phyloP scores from a whole-genome alignment of 2,329 filamentous ascomycete genomes.

The Alternaria sp. region DNA sequence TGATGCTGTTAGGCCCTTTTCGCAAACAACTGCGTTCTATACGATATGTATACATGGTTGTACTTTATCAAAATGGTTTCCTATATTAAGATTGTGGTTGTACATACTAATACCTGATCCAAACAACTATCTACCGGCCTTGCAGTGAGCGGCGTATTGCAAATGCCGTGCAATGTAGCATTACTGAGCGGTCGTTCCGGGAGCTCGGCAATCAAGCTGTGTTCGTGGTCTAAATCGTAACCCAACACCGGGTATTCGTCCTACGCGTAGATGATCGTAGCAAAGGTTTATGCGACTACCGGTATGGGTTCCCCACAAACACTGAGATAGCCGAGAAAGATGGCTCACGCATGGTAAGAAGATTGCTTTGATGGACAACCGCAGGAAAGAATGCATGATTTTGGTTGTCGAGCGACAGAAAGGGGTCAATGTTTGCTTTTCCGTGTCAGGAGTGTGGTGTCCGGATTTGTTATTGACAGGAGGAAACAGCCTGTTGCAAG shows the following conservation, averaged over 20 bases:
- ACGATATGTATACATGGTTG: not conserved
- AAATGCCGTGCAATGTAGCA: not conserved
- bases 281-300: not conserved
- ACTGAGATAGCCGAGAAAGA: conserved; percentile 7
- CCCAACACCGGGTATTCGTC: not conserved
- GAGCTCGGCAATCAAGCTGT: not conserved
- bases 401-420: not conserved
- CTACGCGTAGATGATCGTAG: not conserved
- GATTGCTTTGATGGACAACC: not conserved
- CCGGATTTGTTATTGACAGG: not conserved
- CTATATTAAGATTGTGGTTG: not conserved
- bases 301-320: conserved; percentile 4
- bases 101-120: not conserved
- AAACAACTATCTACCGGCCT: not conserved
- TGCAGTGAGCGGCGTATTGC: not conserved
- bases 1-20: not conserved
- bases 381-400: not conserved
- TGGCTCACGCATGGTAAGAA: not conserved
- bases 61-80: not conserved
- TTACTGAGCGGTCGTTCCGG: not conserved
- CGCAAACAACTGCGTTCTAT: not conserved
- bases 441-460: not conserved
- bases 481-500: conserved; percentile 1
- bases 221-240: not conserved
- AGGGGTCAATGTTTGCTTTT: not conserved